phyloP scores from a whole-genome alignment of 2,329 filamentous ascomycete species.

The Scopulariopsis brevicaulis region DNA sequence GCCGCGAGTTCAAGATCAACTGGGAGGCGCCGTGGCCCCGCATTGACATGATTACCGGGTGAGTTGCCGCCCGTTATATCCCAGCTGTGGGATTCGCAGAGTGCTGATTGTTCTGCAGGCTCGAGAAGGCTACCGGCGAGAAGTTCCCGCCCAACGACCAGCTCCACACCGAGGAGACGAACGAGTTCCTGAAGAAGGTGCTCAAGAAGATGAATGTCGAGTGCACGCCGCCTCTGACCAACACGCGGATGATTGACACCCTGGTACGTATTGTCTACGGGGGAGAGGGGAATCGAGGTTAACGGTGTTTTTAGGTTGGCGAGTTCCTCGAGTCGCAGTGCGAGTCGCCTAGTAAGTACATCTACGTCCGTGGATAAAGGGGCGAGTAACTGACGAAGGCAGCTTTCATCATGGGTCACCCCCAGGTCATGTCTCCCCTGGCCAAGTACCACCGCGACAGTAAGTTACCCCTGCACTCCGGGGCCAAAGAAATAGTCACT shows the following conservation, averaged over 20 bases:
- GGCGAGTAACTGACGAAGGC: background rate
- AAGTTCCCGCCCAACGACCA: slow-evolving; percentile 87
- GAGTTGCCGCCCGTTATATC: slow-evolving; percentile 22
- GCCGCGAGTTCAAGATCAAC: slow-evolving; percentile 83
- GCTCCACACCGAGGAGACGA: slow-evolving; percentile 81
- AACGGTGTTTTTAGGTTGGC: slow-evolving; percentile 32
- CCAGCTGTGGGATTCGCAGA: background rate
- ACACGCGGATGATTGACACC: slow-evolving; percentile 92
- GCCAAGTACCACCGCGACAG: slow-evolving; percentile 79
- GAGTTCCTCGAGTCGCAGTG: slow-evolving; percentile 94
- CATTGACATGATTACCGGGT: slow-evolving; percentile 71
- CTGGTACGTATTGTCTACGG: slow-evolving; percentile 31
- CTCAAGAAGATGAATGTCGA: slow-evolving; percentile 86
- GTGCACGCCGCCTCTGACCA: slow-evolving; percentile 82
- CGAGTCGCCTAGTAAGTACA: slow-evolving; percentile 60
- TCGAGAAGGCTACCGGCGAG: slow-evolving; percentile 82
- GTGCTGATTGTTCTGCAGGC: slow-evolving; percentile 29
- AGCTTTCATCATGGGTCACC: slow-evolving; percentile 75
- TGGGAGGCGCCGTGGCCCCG: slow-evolving; percentile 92
- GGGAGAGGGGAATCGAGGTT: background rate
- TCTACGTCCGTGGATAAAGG: background rate
- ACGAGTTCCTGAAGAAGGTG: slow-evolving; percentile 73
- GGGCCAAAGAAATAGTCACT: background rate
- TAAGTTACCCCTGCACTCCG: background rate
- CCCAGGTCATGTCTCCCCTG: slow-evolving; percentile 49